Conservation (phyloP, 768 basidiomycete species). For the Vararia minispora region DNA sequence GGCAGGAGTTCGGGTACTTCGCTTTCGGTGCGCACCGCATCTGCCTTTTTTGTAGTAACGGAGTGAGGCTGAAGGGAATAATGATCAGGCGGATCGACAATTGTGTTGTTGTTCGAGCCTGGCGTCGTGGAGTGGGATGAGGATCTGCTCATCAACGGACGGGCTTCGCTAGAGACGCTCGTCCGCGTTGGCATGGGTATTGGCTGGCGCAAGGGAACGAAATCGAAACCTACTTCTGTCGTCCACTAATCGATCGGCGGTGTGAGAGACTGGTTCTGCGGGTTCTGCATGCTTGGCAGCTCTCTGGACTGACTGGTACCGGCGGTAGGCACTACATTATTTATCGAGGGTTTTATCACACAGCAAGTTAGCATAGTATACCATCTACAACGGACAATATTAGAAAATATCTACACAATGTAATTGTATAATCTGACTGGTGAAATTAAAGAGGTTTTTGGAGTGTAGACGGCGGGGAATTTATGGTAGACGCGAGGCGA, state of each 20-base stretch:
- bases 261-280: no score
- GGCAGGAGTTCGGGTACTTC: constrained; percentile 90
- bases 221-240: not conserved
- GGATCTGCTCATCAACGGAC: constrained; percentile 76
- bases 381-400: no score
- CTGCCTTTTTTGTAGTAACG: constrained; percentile 1
- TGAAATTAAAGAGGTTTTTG: no score
- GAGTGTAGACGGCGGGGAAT: no score
- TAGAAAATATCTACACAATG: no score
- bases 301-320: no score
- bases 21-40: constrained; percentile 63
- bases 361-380: no score
- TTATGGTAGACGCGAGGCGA: no score
- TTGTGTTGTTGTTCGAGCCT: constrained; percentile 84
- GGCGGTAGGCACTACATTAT: no score
- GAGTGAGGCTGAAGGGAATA: not conserved
- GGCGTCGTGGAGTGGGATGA: constrained; percentile 85
- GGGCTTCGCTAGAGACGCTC: constrained; percentile 79
- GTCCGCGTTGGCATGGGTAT: constrained; percentile 85
- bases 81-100: constrained; percentile 72
- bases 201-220: constrained; percentile 29
- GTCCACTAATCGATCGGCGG: not conserved
- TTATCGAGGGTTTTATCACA: no score
- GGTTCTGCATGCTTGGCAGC: no score
- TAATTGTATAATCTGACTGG: no score